Conservation (phyloP, 202 grass and related monocot species). For the Carex arenaria region DNA sequence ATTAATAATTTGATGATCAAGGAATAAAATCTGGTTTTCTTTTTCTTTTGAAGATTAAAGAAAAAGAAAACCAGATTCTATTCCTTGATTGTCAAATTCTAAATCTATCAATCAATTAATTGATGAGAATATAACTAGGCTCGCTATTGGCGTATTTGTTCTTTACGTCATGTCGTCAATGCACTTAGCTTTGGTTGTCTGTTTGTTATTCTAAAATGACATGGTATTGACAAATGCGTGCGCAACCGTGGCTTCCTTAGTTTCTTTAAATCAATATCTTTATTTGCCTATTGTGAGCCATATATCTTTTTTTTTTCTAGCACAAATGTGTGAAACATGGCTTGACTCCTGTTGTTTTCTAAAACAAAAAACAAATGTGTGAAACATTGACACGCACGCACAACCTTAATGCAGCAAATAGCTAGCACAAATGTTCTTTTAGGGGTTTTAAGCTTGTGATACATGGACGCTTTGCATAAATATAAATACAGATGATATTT, state of each 20-base stretch:
- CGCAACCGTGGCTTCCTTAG: background rate
- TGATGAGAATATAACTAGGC: background rate
- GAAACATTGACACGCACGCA: too few species aligned
- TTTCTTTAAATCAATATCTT: background rate
- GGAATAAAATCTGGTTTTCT: too few species aligned
- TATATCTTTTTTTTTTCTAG: background rate
- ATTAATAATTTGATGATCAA: too few species aligned
- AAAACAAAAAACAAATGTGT: too few species aligned
- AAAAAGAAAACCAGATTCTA: too few species aligned
- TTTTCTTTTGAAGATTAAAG: too few species aligned
- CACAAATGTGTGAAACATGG: too few species aligned
- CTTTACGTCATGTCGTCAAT: background rate
- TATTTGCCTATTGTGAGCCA: background rate
- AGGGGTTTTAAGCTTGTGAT: background rate
- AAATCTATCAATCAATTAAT: too few species aligned
- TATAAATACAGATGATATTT: background rate
- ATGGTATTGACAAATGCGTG: background rate
- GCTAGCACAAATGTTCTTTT: background rate
- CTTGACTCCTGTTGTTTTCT: too few species aligned
- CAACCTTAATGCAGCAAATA: background rate
- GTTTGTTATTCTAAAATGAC: background rate
- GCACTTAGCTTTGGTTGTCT: too few species aligned
- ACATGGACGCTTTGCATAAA: background rate
- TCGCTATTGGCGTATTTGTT: background rate
- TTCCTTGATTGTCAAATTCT: too few species aligned